Conservation (phyloP, 768 basidiomycete genomes). For the Suillus decipiens region DNA sequence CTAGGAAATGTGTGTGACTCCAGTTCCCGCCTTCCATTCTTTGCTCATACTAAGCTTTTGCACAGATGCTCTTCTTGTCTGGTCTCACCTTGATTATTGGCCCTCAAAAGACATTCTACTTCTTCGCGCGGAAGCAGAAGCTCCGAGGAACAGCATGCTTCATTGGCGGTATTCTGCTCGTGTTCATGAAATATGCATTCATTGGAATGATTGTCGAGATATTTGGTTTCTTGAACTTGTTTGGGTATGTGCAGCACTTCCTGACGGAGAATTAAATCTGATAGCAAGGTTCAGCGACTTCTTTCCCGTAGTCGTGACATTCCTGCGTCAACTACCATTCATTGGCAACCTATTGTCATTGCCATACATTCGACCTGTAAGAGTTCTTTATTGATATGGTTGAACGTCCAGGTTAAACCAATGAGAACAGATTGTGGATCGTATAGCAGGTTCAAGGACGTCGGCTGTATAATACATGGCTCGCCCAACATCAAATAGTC, state of each 20-base stretch:
- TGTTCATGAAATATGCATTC: constrained; percentile 96
- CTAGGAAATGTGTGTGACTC: constrained; percentile 85
- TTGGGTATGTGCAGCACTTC: constrained; percentile 61
- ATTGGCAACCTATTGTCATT: constrained; percentile 84
- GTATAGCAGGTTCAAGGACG: constrained; percentile 76
- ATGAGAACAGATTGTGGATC: constrained; percentile 64
- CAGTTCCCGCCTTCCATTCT: constrained; percentile 7
- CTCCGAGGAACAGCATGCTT: constrained; percentile 88
- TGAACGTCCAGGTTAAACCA: neutral
- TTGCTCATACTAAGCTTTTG: neutral
- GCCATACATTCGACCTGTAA: constrained; percentile 84
- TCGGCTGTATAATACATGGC: constrained; percentile 56
- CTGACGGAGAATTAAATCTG: constrained; percentile 9
- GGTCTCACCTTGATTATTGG: constrained; percentile 97
- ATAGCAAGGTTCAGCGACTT: constrained; percentile 70
- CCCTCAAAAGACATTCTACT: constrained; percentile 95
- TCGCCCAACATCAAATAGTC: neutral
- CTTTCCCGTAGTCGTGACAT: constrained; percentile 98
- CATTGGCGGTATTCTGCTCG: constrained; percentile 86
- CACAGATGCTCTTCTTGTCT: constrained; percentile 90
- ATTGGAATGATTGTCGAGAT: constrained; percentile 91
- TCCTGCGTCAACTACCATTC: constrained; percentile 91
- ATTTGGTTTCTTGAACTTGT: constrained; percentile 96
- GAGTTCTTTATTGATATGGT: constrained; percentile 20
- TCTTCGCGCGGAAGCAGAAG: constrained; percentile 96